phyloP scores from a whole-genome alignment of 768 basidiomycete species.

The Boletus huronensis region DNA sequence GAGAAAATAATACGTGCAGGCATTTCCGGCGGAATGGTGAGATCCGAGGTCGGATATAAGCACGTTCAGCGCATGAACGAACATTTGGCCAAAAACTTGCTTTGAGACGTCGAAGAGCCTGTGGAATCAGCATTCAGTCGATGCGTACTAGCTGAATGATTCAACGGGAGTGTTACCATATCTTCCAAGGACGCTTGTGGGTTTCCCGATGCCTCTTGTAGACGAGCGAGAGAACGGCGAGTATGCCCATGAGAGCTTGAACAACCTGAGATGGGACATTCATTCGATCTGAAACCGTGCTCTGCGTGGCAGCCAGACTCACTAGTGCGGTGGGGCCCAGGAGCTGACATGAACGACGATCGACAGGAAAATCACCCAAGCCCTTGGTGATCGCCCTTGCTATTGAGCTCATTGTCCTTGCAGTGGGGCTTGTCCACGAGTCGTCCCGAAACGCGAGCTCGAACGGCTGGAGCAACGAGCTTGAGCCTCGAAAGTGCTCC shows the following conservation, averaged over 20 bases:
- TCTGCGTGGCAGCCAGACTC: constrained; percentile 14
- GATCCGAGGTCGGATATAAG: constrained; percentile 78
- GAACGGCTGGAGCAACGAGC: neutral
- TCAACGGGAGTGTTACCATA: constrained; percentile 67
- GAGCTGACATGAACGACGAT: constrained; percentile 42
- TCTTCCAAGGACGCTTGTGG: constrained; percentile 84
- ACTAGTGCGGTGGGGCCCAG: constrained; percentile 48
- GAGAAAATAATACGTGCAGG: constrained; percentile 89
- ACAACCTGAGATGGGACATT: constrained; percentile 49
- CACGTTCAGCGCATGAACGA: constrained; percentile 76
- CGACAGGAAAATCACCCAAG: constrained; percentile 35
- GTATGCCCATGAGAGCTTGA: constrained; percentile 83
- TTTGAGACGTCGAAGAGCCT: constrained; percentile 95
- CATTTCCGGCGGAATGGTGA: constrained; percentile 66
- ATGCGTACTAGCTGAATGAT: neutral
- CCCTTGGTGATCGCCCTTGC: constrained; percentile 1
- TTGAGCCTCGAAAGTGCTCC: neutral
- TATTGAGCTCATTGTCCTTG: constrained; percentile 12
- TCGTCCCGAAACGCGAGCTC: neutral
- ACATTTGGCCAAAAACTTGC: constrained; percentile 83
- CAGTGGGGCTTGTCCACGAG: neutral
- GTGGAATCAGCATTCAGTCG: constrained; percentile 4
- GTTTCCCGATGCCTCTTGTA: constrained; percentile 86
- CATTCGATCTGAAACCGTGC: neutral
- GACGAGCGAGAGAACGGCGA: constrained; percentile 84